A percentile compares a stretch with the other conserved stretches of the same genome.
Conservation (phyloP, 2,329 filamentous ascomycete species). For the Fusarium guadeloupense region DNA sequence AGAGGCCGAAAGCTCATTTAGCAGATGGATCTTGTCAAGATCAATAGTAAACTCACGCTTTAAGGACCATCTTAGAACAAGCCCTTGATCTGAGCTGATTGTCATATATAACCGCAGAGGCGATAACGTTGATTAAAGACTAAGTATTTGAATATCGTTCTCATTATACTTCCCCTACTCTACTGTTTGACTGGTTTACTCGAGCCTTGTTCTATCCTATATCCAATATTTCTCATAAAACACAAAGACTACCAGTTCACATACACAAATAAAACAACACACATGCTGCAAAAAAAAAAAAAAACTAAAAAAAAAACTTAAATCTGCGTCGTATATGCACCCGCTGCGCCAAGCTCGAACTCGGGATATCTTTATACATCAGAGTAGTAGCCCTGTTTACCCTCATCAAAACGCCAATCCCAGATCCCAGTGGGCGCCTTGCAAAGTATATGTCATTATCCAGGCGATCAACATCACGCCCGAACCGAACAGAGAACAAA, state of each 20-base stretch:
- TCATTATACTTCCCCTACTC: no score
- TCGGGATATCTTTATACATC: slow-evolving; percentile 19
- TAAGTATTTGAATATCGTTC: no score
- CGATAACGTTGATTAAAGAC: no score
- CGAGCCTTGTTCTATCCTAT: not conserved
- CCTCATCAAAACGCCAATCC: slow-evolving; percentile 23
- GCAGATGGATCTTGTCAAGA: no score
- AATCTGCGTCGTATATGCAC: not conserved
- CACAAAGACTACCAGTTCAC: no score
- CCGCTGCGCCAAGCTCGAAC: slow-evolving; percentile 22
- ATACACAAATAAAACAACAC: not conserved
- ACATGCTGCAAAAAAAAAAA: slow-evolving; percentile 2
- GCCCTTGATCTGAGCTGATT: no score
- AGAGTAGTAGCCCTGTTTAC: slow-evolving; percentile 13
- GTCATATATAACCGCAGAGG: no score
- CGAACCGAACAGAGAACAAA: not conserved
- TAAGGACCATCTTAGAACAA: no score
- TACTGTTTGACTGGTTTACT: no score
- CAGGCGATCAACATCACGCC: not conserved
- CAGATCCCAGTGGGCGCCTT: slow-evolving; percentile 12
- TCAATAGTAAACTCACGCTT: no score
- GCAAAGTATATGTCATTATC: slow-evolving; percentile 5
- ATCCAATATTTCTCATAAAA: not conserved
- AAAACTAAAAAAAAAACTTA: not conserved
- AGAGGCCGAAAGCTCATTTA: no score